Evolutionary conservation across 148 eudicot species (phyloP).

Genomic region (Limonium bicolor): DNA sequence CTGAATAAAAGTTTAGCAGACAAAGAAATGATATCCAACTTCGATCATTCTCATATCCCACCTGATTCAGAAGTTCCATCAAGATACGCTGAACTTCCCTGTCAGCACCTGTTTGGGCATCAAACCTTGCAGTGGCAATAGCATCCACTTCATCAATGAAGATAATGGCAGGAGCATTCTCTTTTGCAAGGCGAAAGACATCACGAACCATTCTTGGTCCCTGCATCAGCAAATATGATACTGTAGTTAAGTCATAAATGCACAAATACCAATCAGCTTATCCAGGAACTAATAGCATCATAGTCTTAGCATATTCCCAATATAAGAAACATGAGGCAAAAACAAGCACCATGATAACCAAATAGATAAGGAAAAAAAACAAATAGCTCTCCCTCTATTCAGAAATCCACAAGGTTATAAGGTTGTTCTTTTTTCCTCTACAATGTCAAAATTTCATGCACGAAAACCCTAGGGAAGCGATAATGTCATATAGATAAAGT

Average conservation of each 20-base stretch:
- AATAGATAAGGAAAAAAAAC: not conserved
- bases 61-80: conserved; percentile 98
- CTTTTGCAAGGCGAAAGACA: conserved; percentile 94
- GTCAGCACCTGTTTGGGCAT: conserved; percentile 97
- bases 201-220: conserved; percentile 97
- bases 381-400: too few species aligned
- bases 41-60: too few species aligned
- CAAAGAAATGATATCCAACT: too few species aligned
- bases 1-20: too few species aligned
- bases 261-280: not conserved
- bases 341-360: conserved; percentile 2
- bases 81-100: conserved; percentile 96
- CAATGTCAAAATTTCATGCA: too few species aligned
- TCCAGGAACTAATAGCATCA: conserved; percentile 1
- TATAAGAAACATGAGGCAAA: not conserved
- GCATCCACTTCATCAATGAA: conserved; percentile 96
- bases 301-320: not conserved
- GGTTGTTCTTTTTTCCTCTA: too few species aligned
- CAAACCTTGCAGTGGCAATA: conserved; percentile 93
- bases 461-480: too few species aligned
- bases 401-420: too few species aligned
- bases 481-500: too few species aligned
- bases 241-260: not conserved
- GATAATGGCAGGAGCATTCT: conserved; percentile 93
- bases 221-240: conserved; percentile 17